phyloP scores from a whole-genome alignment of 2,329 filamentous ascomycete genomes.

The Calonectria fujianensis region DNA sequence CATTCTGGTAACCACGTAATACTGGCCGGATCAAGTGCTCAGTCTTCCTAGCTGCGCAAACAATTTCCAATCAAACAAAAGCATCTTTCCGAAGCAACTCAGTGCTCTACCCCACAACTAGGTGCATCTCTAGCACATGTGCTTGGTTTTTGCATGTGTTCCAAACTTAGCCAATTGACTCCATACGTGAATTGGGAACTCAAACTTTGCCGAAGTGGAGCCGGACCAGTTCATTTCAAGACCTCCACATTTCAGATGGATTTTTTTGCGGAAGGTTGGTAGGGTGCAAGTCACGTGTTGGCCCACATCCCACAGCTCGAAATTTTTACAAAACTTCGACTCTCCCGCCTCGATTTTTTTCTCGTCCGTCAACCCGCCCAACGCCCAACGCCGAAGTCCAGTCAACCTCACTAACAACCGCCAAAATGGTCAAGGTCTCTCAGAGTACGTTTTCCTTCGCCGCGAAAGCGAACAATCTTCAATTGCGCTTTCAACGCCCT shows the following conservation, averaged over 20 bases:
- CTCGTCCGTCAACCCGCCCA: conserved; percentile 55
- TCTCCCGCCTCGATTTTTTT: conserved; percentile 34
- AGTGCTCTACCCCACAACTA: not conserved
- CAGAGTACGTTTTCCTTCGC: conserved; percentile 65
- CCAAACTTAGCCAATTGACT: conserved; percentile 2
- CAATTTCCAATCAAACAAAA: not conserved
- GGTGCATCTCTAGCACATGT: not conserved
- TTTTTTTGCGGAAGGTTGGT: not conserved
- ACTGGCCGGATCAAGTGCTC: not conserved
- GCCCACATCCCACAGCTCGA: conserved; percentile 44
- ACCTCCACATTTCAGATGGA: conserved; percentile 8
- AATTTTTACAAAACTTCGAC: conserved; percentile 54
- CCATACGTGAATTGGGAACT: not conserved
- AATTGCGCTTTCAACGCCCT: conserved; percentile 10
- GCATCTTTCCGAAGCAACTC: not conserved
- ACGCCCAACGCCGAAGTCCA: conserved; percentile 56
- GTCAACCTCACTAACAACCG: conserved; percentile 56
- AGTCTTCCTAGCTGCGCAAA: not conserved
- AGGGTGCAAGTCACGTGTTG: conserved; percentile 58
- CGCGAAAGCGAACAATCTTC: not conserved
- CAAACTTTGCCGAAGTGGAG: conserved; percentile 20
- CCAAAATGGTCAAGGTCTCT: conserved; percentile 84
- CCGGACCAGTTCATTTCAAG: conserved; percentile 13
- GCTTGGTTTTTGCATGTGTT: not conserved
- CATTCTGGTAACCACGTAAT: too few relatives aligned